Percentiles rank a stretch among this genome's conserved stretches.
These are phyloP conservation scores for Paecilomyces niveus DNA, from an alignment of 2,329 filamentous ascomycete genomes.

Conservation along the genomic window DNA sequence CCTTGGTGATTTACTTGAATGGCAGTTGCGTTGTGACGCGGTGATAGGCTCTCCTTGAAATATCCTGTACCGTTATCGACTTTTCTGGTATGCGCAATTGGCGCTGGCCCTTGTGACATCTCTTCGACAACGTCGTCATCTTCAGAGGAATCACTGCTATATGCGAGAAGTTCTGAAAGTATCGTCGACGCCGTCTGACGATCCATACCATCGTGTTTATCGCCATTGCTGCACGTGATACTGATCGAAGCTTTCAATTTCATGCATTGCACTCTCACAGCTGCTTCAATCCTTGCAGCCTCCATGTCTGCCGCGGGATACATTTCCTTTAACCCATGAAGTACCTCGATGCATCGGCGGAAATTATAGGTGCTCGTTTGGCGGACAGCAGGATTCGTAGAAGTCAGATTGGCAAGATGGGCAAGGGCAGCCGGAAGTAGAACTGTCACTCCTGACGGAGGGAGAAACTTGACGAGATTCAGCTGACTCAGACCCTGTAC, in stretches of 20 bases:
- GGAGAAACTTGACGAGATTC: conserved; percentile 66
- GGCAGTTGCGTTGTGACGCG: neutral
- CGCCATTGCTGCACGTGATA: conserved; percentile 16
- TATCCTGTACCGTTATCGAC: neutral
- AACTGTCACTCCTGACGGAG: conserved; percentile 79
- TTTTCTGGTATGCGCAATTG: neutral
- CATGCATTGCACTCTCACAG: conserved; percentile 23
- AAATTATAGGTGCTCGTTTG: conserved; percentile 68
- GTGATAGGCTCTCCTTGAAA: neutral
- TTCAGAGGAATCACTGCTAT: neutral
- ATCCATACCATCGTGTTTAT: neutral
- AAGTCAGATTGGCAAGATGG: conserved; percentile 79
- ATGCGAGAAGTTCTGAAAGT: neutral
- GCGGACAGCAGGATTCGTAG: conserved; percentile 61
- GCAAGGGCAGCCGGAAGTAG: conserved; percentile 83
- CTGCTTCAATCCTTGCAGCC: conserved; percentile 26
- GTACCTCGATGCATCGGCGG: conserved; percentile 76
- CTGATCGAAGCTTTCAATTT: conserved; percentile 20
- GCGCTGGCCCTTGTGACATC: neutral
- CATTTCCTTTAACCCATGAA: conserved; percentile 73
- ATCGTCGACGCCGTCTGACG: neutral
- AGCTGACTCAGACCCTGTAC: conserved; percentile 64
- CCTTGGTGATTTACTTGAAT: neutral
- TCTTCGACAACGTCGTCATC: conserved; percentile 4
- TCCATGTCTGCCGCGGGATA: conserved; percentile 81